These are phyloP conservation scores for Lentinula edodes DNA, from an alignment of 768 basidiomycete genomes.

Conservation along the genomic window DNA sequence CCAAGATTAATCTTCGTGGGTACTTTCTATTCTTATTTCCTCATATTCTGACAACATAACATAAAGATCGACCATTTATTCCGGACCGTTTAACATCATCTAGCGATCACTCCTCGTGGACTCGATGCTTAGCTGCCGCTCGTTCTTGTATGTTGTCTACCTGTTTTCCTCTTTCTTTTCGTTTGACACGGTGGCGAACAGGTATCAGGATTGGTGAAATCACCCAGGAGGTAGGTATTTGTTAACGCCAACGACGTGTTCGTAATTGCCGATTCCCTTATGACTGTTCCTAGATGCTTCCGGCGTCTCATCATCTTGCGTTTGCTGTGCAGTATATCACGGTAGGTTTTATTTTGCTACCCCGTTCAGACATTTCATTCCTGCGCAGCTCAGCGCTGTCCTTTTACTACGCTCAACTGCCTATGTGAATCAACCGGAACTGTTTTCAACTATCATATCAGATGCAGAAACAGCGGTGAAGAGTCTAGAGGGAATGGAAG, in stretches of 20 bases:
- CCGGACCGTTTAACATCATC: slow-evolving; percentile 10
- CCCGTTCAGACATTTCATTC: background rate
- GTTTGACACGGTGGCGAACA: background rate
- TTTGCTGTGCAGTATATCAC: slow-evolving; percentile 16
- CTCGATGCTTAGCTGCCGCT: slow-evolving; percentile 13
- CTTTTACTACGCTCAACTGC: slow-evolving; percentile 13
- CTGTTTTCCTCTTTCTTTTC: background rate
- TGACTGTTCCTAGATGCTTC: slow-evolving; percentile 9
- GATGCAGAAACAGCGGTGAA: slow-evolving; percentile 14
- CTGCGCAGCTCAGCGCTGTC: slow-evolving; percentile 10
- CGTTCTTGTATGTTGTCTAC: slow-evolving; percentile 10
- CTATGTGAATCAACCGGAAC: slow-evolving; percentile 11
- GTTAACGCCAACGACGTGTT: background rate
- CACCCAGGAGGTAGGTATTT: slow-evolving; percentile 10
- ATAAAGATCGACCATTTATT: slow-evolving; percentile 14
- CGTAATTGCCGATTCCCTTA: background rate
- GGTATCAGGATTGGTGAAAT: slow-evolving; percentile 15
- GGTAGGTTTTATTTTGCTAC: background rate
- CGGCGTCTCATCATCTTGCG: slow-evolving; percentile 14
- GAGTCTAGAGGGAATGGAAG: slow-evolving; percentile 13
- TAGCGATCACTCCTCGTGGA: slow-evolving; percentile 10
- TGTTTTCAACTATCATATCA: slow-evolving; percentile 11
- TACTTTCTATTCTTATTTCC: background rate
- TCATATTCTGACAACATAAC: background rate
- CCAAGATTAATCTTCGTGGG: slow-evolving; percentile 15